phyloP scores from a whole-genome alignment of 2,329 filamentous ascomycete species.

The Lachnellula suecica region DNA sequence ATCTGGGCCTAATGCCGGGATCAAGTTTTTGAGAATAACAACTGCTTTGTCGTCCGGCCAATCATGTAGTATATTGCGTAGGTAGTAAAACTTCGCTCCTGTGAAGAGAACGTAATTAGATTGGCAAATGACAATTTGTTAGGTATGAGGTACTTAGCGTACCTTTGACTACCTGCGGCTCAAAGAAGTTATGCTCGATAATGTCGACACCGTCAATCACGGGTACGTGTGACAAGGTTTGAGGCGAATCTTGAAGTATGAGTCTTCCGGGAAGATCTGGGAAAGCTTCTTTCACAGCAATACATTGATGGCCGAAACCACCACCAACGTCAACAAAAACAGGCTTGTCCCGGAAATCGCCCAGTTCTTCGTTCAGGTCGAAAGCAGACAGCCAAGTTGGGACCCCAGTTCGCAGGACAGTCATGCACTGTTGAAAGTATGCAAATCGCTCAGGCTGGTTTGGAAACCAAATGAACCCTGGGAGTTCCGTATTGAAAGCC shows the following conservation, averaged over 20 bases:
- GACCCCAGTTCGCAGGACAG: background rate
- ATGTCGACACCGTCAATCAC: background rate
- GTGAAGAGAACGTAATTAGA: no score
- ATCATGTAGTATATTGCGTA: constrained; percentile 40
- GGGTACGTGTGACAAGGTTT: background rate
- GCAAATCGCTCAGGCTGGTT: constrained; percentile 1
- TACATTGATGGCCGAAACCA: constrained; percentile 38
- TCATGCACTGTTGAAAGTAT: constrained; percentile 11
- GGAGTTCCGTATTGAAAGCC: constrained; percentile 10
- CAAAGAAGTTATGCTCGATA: background rate
- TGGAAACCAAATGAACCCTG: constrained; percentile 8
- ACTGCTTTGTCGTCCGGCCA: constrained; percentile 34
- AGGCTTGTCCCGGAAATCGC: background rate
- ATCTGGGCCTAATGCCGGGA: constrained; percentile 33
- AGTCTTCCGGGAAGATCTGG: background rate
- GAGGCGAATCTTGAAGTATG: background rate
- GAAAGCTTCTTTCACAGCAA: constrained; percentile 6
- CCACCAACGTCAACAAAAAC: constrained; percentile 43
- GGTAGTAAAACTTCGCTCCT: constrained; percentile 34
- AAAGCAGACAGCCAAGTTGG: constrained; percentile 4
- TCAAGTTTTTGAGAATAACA: constrained; percentile 24
- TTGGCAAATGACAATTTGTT: no score
- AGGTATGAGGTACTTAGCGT: no score
- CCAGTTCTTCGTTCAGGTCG: background rate
- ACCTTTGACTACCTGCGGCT: background rate